Evolutionary conservation across 768 basidiomycete genomes (phyloP), one percentile per base, ranked within the genome.

Genomic region (Rhodotorula kratochvilovae): DNA sequence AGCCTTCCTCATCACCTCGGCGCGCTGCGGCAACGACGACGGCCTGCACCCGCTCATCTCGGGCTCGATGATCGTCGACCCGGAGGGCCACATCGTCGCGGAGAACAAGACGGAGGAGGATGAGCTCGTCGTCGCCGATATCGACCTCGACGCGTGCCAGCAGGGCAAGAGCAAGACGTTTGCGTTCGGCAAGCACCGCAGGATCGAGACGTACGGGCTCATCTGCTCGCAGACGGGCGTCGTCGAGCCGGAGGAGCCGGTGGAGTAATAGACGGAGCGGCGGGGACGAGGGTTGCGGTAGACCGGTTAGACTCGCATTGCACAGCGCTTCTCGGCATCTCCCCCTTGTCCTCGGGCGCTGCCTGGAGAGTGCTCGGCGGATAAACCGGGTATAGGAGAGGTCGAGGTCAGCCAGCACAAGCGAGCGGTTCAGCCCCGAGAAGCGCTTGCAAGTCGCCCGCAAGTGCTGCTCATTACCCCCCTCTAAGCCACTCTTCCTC

Each of bases 81-180:
- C 79, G 2, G 76, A 79, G 68, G 79, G 79, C 33, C 77, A 79
- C 61, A 79, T 80, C 58, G 75, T 80, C 51, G 78, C 77, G 1
- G 79, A 80, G 61, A 76, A 77, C 61, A 77, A 77, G 70, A 80
- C 79, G 6, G 75, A 78, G 64, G 78, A 70, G 5, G 79, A 80
- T 61, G 77, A 80, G 72, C 63, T 80, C 64, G 77, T 79, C 8
- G 67, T 78, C 33, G 78, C 77, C 43, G 72, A 71, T 29, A 79
- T 80, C 45, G 77, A 80, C 69, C 66, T 80, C 62, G 78, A 79
- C 65, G 79, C 76, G 17, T 80, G 79, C 57, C 69, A 70, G 35
- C 78, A 78, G 61, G 79, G 79, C n/a, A 80, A 79, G 75, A 76
- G 75, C 67, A 68, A 79, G 62, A 80, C 79, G 11, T 80, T 80